phyloP scores from a whole-genome alignment of 805 yeast genomes.

The Ascoidea rubescens region DNA sequence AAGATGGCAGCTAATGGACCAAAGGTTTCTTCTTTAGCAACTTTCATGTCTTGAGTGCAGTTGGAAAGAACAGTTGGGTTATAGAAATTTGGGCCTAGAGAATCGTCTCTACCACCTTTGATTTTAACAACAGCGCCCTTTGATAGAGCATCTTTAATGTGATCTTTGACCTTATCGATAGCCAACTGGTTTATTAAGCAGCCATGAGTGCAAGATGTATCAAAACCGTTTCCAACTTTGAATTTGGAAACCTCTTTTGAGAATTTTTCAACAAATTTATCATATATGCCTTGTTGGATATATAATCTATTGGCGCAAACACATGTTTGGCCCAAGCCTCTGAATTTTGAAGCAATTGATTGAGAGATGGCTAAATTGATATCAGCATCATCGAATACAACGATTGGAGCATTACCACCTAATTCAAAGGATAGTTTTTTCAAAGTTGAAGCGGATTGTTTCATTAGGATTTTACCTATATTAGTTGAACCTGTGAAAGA shows the following conservation, averaged over 20 bases:
- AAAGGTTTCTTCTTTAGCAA: slow-evolving; percentile 62
- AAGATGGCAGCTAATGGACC: slow-evolving; percentile 70
- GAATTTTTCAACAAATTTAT: slow-evolving; percentile 38
- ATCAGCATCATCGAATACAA: slow-evolving; percentile 63
- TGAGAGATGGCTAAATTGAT: slow-evolving; percentile 53
- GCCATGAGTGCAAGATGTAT: slow-evolving; percentile 51
- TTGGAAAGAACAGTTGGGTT: slow-evolving; percentile 55
- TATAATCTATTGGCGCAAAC: slow-evolving; percentile 65
- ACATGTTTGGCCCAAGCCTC: slow-evolving; percentile 75
- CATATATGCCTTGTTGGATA: slow-evolving; percentile 52
- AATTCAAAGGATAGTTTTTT: slow-evolving; percentile 63
- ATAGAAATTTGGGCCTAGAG: slow-evolving; percentile 50
- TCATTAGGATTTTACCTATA: slow-evolving; percentile 55
- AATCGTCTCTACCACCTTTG: slow-evolving; percentile 45
- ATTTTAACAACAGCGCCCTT: slow-evolving; percentile 50
- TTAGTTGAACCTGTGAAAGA: slow-evolving; percentile 72
- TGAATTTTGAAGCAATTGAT: slow-evolving; percentile 51
- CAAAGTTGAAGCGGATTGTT: slow-evolving; percentile 44
- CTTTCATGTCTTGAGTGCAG: slow-evolving; percentile 40
- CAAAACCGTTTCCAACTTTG: slow-evolving; percentile 50
- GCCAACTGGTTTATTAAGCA: slow-evolving; percentile 58
- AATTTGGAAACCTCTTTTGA: slow-evolving; percentile 30
- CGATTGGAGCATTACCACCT: slow-evolving; percentile 74
- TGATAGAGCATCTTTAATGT: slow-evolving; percentile 49
- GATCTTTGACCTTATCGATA: slow-evolving; percentile 43